Conservation (phyloP, 768 basidiomycete genomes). For the Lactarius evosmus region DNA sequence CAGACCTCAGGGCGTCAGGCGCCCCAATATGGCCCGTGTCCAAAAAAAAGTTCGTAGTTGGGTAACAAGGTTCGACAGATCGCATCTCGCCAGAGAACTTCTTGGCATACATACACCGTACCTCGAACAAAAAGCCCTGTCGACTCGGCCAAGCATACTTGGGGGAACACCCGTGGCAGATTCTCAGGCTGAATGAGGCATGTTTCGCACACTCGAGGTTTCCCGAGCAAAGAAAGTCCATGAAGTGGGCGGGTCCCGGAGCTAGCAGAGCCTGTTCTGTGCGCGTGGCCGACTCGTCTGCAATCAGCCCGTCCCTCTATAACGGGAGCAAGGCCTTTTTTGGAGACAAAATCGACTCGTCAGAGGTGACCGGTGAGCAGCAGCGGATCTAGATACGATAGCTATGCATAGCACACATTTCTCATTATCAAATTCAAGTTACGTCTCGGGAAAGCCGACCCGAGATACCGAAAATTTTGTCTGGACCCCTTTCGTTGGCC, state of each 20-base stretch:
- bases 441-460: not conserved
- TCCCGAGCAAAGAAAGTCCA: not conserved
- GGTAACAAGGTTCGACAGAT: not conserved
- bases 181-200: conserved; percentile 3
- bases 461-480: not conserved
- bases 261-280: not conserved
- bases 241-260: not conserved
- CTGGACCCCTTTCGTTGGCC: not conserved
- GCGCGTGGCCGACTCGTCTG: not conserved
- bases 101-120: not conserved
- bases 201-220: conserved; percentile 2
- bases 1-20: too few relatives aligned
- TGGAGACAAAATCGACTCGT: not conserved
- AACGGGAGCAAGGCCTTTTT: not conserved
- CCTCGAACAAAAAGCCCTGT: too few relatives aligned
- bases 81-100: not conserved
- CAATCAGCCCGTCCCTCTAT: not conserved
- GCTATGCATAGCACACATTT: not conserved
- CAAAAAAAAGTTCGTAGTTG: not conserved
- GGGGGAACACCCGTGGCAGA: conserved; percentile 16
- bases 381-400: not conserved
- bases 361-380: too few relatives aligned
- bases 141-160: not conserved
- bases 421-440: not conserved
- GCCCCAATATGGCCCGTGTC: too few relatives aligned